Evolutionary conservation across 129 eudicot genomes (phyloP), one percentile per base, ranked within the genome.

Genomic region (Chrysanthemum lavandulifolium): DNA sequence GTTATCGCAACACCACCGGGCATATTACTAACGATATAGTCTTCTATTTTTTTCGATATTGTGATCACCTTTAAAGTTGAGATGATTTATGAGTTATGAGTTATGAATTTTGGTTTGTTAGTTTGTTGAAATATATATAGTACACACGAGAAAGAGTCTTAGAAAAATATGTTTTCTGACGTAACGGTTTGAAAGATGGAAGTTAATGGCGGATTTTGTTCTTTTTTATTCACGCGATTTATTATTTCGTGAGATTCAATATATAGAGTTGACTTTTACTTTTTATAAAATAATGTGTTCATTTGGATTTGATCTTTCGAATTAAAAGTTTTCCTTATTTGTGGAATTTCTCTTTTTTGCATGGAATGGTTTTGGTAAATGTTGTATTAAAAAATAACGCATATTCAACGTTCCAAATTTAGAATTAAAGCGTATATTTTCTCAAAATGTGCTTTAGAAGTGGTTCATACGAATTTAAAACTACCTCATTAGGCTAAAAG

Each of bases 1-100:
- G 89, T 72, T 36, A 84, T 2, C 21, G 91, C 86, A 48, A 83
- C 75, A 10, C 79, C 78, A 51, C 83, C 73, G 27, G 86, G 78
- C 96, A 90, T 90, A 74, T 51, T 81, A 29, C 31, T 31, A 29
- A 53, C 0, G 65, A 12, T 9, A 10, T 7, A 18, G 14, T 29
- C 29, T 52, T 56, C 21, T 11, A 7, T 8, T 21, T 64, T 59
- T 59, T 29, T 13, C 56, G 19, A 31, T 60, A 47, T 57, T 76
- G 31, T 61, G 19, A 21, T 27, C 16, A 27, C 15, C 15, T 23
- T n/a, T n/a, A 27, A 52, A 65, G 40, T 53, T 47, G 3, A n/a
- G 49, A 23, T 23, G 15, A 57, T 25, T 54, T 5, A 47, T 23
- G 47, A 36, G 57, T 53, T 10, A 29, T 49, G n/a, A 33, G 9